These are phyloP conservation scores for Tolypocladium amazonense DNA, from an alignment of 2,329 filamentous ascomycete genomes.

Conservation along the genomic window DNA sequence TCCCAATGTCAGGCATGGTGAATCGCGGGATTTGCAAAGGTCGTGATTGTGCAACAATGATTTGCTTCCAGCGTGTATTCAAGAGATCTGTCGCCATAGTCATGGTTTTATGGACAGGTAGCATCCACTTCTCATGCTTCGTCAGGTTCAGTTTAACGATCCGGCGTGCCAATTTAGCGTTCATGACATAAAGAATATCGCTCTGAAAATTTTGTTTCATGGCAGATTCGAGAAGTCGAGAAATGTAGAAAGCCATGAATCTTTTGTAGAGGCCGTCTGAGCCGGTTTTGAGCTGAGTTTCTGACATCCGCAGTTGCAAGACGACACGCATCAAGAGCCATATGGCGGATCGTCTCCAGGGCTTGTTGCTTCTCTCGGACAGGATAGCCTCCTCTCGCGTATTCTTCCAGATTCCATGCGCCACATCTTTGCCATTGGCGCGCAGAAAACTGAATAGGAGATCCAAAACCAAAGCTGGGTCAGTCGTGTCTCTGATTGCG, in stretches of 20 bases:
- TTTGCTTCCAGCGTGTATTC: not conserved
- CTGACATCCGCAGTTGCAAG: constrained; percentile 1
- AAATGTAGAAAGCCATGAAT: constrained; percentile 37
- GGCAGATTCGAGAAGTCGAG: constrained; percentile 19
- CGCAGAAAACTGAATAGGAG: constrained; percentile 28
- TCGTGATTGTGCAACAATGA: not conserved
- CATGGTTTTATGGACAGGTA: not conserved
- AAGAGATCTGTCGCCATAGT: not conserved
- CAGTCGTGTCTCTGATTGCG: constrained; percentile 14
- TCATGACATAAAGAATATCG: constrained; percentile 27
- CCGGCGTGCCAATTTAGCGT: constrained; percentile 31
- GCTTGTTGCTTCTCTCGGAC: not conserved
- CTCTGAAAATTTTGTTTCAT: constrained; percentile 6
- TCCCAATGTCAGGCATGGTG: not conserved
- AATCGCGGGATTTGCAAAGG: not conserved
- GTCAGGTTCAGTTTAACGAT: constrained; percentile 24
- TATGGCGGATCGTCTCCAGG: constrained; percentile 1
- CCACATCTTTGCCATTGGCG: constrained; percentile 17
- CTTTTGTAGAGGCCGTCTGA: constrained; percentile 33
- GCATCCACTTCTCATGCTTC: constrained; percentile 3
- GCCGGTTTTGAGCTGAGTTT: not conserved
- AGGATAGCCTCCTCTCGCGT: constrained; percentile 35
- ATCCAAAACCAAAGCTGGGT: constrained; percentile 40
- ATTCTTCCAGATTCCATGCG: constrained; percentile 31
- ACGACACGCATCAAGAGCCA: constrained; percentile 7